A percentile compares a stretch with the other conserved stretches of the same genome.
These are phyloP conservation scores for Didymella arachidicola DNA, from an alignment of 2,329 filamentous ascomycete species.

Conservation along the genomic window DNA sequence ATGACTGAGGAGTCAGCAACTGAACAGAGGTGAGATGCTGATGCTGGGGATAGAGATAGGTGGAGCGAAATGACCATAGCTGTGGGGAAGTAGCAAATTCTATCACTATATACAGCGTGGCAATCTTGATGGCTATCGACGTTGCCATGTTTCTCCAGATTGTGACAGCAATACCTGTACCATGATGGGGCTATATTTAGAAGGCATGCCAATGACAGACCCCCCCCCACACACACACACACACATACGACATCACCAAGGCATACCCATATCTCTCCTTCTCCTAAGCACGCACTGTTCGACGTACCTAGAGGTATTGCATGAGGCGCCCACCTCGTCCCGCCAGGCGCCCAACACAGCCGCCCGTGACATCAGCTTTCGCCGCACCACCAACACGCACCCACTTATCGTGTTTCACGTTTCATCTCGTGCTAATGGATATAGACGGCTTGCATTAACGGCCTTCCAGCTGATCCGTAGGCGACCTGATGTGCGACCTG, in stretches of 20 bases:
- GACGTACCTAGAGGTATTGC: conserved; percentile 11
- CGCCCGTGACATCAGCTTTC: conserved; percentile 10
- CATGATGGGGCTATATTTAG: neutral
- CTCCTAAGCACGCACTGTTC: neutral
- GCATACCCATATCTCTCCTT: neutral
- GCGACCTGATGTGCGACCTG: conserved; percentile 11
- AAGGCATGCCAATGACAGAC: neutral
- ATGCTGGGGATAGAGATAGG: neutral
- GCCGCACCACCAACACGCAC: conserved; percentile 16
- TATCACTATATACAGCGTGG: neutral
- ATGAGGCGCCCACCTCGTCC: conserved; percentile 21
- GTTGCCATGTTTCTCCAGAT: neutral
- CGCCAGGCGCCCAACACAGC: conserved; percentile 17
- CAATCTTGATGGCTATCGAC: neutral
- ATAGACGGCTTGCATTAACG: conserved; percentile 10
- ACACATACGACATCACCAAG: neutral
- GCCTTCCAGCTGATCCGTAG: conserved; percentile 1
- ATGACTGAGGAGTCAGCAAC: neutral
- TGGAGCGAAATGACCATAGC: neutral
- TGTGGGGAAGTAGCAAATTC: neutral
- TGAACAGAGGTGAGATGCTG: neutral
- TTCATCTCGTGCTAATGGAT: conserved; percentile 13
- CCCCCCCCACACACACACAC: too few species aligned
- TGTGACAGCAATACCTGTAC: neutral
- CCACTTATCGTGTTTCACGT: conserved; percentile 10